phyloP scores from a whole-genome alignment of 768 basidiomycete species.

The Cystofilobasidium capitatum region DNA sequence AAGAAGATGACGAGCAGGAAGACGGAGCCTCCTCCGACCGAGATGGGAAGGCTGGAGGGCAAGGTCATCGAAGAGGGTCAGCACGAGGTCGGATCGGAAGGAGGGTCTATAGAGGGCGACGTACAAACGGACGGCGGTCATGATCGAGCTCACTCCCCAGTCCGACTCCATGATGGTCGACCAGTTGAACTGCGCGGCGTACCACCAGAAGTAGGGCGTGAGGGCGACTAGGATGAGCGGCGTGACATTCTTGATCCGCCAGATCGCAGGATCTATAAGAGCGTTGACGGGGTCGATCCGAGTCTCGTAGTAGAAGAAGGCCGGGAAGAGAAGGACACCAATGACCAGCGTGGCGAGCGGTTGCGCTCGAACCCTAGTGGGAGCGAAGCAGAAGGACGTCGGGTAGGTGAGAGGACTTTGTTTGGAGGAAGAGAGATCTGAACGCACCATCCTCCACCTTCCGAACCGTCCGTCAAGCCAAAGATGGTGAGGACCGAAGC shows the following conservation, averaged over 20 bases:
- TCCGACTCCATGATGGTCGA: conserved; percentile 12
- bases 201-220: conserved; percentile 18
- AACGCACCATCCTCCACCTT: conserved; percentile 10
- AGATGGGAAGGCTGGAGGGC: neutral
- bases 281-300: conserved; percentile 16
- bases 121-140: conserved; percentile 17
- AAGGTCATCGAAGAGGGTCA: neutral
- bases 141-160: conserved; percentile 9
- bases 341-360: conserved; percentile 6
- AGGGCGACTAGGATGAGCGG: conserved; percentile 12
- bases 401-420: too few species aligned
- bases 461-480: conserved; percentile 5
- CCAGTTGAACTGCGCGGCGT: conserved; percentile 12
- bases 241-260: conserved; percentile 16
- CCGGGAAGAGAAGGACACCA: conserved; percentile 8
- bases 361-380: neutral
- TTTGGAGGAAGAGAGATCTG: neutral
- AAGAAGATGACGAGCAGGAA: conserved; percentile 4
- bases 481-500: conserved; percentile 7
- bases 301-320: conserved; percentile 17
- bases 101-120: neutral
- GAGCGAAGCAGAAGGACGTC: neutral
- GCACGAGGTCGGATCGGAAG: neutral
- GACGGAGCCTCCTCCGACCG: neutral
- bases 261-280: conserved; percentile 1